Conservation (phyloP, 768 basidiomycete species). For the Naganishia vishniacii region DNA sequence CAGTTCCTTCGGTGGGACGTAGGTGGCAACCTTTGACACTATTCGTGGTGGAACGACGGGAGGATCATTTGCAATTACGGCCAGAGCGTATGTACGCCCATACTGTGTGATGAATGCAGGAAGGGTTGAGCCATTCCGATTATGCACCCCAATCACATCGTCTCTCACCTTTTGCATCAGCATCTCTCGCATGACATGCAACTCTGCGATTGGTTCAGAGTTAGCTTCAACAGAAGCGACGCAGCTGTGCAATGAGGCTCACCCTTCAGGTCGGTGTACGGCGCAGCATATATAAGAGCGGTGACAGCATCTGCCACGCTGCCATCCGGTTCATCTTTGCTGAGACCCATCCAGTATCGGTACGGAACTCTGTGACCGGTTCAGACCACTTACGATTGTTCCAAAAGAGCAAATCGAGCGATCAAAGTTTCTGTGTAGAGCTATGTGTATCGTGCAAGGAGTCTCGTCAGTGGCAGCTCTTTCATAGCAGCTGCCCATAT, state of each 20-base stretch:
- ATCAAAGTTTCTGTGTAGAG: slow-evolving; percentile 90
- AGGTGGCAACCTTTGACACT: slow-evolving; percentile 63
- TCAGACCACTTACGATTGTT: slow-evolving; percentile 58
- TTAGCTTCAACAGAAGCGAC: neutral
- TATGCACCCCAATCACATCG: neutral
- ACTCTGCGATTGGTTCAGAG: slow-evolving; percentile 55
- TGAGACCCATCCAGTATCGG: neutral
- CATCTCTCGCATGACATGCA: slow-evolving; percentile 84
- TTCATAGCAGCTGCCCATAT: slow-evolving; percentile 3
- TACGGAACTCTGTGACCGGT: neutral
- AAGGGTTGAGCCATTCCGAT: neutral
- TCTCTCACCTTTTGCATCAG: slow-evolving; percentile 72
- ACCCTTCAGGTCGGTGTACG: slow-evolving; percentile 74
- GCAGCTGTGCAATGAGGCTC: neutral
- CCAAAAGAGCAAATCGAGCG: slow-evolving; percentile 84
- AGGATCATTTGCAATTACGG: slow-evolving; percentile 80
- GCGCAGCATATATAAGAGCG: slow-evolving; percentile 82
- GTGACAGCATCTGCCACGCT: slow-evolving; percentile 80
- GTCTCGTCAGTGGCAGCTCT: neutral
- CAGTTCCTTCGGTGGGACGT: slow-evolving; percentile 65
- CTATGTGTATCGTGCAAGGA: slow-evolving; percentile 27
- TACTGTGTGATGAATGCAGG: slow-evolving; percentile 52
- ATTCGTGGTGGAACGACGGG: slow-evolving; percentile 76
- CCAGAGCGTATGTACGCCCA: slow-evolving; percentile 78
- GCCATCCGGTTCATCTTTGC: slow-evolving; percentile 70